Evolutionary conservation across 192 early-diverging fungal species (phyloP), one percentile per base, ranked within the genome.

Genomic region (Umbelopsis isabellina): DNA sequence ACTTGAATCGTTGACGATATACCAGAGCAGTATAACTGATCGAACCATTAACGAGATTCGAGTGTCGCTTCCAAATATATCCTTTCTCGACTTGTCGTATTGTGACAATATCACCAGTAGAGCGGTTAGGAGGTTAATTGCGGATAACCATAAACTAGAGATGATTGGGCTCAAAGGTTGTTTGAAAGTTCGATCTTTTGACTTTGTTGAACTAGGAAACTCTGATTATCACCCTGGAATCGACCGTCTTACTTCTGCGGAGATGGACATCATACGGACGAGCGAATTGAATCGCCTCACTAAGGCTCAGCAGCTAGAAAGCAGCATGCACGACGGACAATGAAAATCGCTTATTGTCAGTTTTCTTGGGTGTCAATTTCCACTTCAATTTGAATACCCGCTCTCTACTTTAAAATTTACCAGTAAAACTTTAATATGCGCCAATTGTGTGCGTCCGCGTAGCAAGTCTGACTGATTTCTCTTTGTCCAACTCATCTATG

Each of bases 401-500:
- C 27, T 30, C 27, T 30, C 1, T 6, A 25, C 30, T 3, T 6
- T 37, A 33, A 61, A 37, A 10, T 35, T 35, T 2, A 2, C 30
- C 55, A 61, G 16, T 61, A 61, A 61, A 61, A 61, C 27, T 4
- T 61, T 13, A 2, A 35, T 16, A 61, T 35, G 7, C 11, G 55
- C 55, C 55, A 61, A 61, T 61, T 16, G 33, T 35, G 27, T 61
- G 55, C 55, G 1, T 61, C 55, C 55, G 55, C 55, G 55, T 61
- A 18, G 55, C 55, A 18, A 15, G 55, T 15, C 55, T 35, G 33
- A 15, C 33, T 61, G 51, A 52, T 25, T 35, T 61, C 27, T 35
- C 18, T 16, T 61, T 61, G 27, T 61, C 55, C 55, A 61, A 61
- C 30, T 61, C 55, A 35, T 35, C 55, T 30, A 94, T 94, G 91